Conservation (phyloP, 2,329 filamentous ascomycete genomes). For the Xylariaceae sp. region DNA sequence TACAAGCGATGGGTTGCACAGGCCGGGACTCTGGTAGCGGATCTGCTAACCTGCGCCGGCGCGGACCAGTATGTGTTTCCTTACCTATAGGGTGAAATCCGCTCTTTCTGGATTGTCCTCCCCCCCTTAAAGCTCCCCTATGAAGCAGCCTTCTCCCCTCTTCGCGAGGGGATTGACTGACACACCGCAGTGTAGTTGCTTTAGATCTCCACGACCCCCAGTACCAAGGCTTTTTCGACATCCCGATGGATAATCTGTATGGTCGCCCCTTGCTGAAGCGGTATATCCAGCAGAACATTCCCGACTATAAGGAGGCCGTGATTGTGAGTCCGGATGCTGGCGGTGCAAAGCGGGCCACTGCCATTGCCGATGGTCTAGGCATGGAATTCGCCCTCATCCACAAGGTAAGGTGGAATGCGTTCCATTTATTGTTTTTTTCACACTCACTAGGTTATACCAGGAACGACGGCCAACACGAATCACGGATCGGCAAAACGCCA, state of each 20-base stretch:
- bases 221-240: constrained; percentile 98
- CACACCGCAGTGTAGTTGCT: constrained; percentile 70
- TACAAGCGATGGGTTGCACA: constrained; percentile 99
- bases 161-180: constrained; percentile 27
- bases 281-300: constrained; percentile 79
- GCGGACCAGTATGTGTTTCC: constrained; percentile 75
- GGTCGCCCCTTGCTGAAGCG: constrained; percentile 73
- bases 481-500: constrained; percentile 85
- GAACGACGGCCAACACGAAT: constrained; percentile 89
- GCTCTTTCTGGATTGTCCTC: constrained; percentile 1
- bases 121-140: background rate
- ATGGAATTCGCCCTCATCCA: constrained; percentile 98
- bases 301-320: constrained; percentile 82
- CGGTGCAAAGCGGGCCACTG: constrained; percentile 92
- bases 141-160: background rate
- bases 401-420: constrained; percentile 66
- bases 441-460: constrained; percentile 50
- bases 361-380: constrained; percentile 88
- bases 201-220: constrained; percentile 97
- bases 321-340: constrained; percentile 96
- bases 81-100: constrained; percentile 14
- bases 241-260: constrained; percentile 97
- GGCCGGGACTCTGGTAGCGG: constrained; percentile 90
- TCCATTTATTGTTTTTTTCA: constrained; percentile 32
- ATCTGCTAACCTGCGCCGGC: constrained; percentile 91